Evolutionary conservation across 2,329 filamentous ascomycete species (phyloP).

Genomic region (Stagonosporopsis cucurbitacearum): DNA sequence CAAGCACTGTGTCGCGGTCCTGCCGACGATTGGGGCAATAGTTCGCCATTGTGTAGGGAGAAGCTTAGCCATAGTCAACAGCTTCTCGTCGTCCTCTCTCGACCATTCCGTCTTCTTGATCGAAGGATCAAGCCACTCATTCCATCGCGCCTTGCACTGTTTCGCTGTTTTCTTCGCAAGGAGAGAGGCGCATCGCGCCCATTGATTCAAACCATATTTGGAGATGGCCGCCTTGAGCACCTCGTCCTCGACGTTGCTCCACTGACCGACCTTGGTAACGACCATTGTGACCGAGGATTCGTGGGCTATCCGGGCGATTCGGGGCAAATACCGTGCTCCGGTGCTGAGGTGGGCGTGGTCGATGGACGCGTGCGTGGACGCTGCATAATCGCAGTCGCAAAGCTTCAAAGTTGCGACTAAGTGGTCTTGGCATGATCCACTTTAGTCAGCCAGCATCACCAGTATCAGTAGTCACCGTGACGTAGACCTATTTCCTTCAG

Average conservation of each 20-base stretch:
- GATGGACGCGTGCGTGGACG: slow-evolving; percentile 12
- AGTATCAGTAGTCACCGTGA: slow-evolving; percentile 31
- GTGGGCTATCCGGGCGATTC: background rate
- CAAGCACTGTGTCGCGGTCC: slow-evolving; percentile 95
- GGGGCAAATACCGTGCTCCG: background rate
- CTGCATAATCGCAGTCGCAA: slow-evolving; percentile 27
- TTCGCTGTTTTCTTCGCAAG: slow-evolving; percentile 97
- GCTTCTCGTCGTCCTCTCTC: slow-evolving; percentile 96
- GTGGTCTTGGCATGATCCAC: slow-evolving; percentile 24
- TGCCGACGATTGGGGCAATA: slow-evolving; percentile 93
- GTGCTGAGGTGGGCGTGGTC: slow-evolving; percentile 22
- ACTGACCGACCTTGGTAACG: slow-evolving; percentile 71
- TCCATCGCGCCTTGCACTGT: slow-evolving; percentile 98
- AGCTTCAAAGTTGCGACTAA: slow-evolving; percentile 27
- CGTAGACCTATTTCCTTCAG: slow-evolving; percentile 19
- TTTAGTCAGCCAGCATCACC: slow-evolving; percentile 8
- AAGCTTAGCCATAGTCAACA: slow-evolving; percentile 94
- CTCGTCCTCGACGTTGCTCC: slow-evolving; percentile 83
- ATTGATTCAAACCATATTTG: slow-evolving; percentile 67
- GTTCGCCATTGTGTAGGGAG: slow-evolving; percentile 99
- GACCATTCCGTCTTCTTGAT: slow-evolving; percentile 99
- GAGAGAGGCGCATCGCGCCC: slow-evolving; percentile 96
- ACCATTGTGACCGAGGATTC: slow-evolving; percentile 56
- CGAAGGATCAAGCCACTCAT: slow-evolving; percentile 96
- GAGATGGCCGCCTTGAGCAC: slow-evolving; percentile 80